A percentile compares a stretch with the other conserved stretches of the same genome.
These are phyloP conservation scores for Suillus spraguei DNA, from an alignment of 768 basidiomycete genomes.

Conservation along the genomic window DNA sequence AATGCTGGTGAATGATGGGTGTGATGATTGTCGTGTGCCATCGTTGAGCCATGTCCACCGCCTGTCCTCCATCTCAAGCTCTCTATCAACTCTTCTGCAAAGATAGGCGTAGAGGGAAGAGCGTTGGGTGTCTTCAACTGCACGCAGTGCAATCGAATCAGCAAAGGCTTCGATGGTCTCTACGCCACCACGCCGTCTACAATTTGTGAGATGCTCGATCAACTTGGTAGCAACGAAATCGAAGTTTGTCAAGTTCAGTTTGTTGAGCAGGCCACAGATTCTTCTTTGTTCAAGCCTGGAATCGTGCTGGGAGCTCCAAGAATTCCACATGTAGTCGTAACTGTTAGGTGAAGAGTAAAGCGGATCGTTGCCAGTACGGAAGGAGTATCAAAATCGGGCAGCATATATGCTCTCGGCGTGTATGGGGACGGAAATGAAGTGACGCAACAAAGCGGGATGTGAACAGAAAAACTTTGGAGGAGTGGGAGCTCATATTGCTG, in stretches of 20 bases:
- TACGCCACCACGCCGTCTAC: slow-evolving; percentile 48
- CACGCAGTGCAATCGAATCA: slow-evolving; percentile 54
- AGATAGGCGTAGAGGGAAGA: slow-evolving; percentile 54
- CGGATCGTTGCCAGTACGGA: background rate
- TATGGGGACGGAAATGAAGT: background rate
- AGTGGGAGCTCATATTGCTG: background rate
- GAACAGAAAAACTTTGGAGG: background rate
- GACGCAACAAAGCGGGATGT: background rate
- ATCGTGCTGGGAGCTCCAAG: slow-evolving; percentile 30
- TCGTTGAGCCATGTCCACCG: slow-evolving; percentile 26
- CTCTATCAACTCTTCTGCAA: slow-evolving; percentile 49
- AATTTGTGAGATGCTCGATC: slow-evolving; percentile 50
- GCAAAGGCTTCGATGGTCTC: slow-evolving; percentile 52
- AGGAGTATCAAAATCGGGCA: background rate
- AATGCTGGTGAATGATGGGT: slow-evolving; percentile 19
- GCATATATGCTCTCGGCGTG: slow-evolving; percentile 2
- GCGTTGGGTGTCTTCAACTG: slow-evolving; percentile 53
- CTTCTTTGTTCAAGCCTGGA: slow-evolving; percentile 47
- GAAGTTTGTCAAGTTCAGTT: slow-evolving; percentile 54
- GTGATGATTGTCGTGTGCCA: slow-evolving; percentile 12
- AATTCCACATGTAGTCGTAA: slow-evolving; percentile 19
- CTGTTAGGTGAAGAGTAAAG: background rate
- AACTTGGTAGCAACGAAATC: slow-evolving; percentile 52
- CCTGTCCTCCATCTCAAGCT: slow-evolving; percentile 35
- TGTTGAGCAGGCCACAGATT: slow-evolving; percentile 60